phyloP scores from a whole-genome alignment of 768 basidiomycete genomes.

The Trametes cingulata region DNA sequence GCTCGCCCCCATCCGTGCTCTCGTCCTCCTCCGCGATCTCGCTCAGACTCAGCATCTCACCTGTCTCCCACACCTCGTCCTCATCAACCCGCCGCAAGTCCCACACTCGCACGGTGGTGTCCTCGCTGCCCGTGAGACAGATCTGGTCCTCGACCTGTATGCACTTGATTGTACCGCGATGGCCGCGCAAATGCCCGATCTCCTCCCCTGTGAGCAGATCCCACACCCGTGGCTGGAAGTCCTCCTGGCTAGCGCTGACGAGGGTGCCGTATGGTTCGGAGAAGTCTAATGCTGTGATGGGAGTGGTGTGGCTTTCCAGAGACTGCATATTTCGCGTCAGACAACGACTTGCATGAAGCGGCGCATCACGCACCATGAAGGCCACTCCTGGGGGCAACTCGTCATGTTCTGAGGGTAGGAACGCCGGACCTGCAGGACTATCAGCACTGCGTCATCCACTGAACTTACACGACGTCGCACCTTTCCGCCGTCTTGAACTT shows the following conservation, averaged over 20 bases:
- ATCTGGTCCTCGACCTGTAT: conserved; percentile 91
- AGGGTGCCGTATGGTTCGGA: conserved; percentile 96
- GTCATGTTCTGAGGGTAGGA: conserved; percentile 96
- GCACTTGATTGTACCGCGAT: conserved; percentile 79
- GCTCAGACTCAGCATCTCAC: conserved; percentile 56
- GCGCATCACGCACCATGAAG: conserved; percentile 76
- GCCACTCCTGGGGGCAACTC: conserved; percentile 92
- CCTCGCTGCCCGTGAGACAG: conserved; percentile 88
- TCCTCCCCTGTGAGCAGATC: conserved; percentile 89
- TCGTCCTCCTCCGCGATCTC: conserved; percentile 70
- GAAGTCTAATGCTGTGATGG: conserved; percentile 89
- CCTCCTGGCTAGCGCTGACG: conserved; percentile 84
- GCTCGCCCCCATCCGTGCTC: conserved; percentile 33
- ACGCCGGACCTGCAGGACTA: conserved; percentile 71
- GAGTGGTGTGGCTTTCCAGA: conserved; percentile 74
- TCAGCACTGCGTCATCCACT: background rate
- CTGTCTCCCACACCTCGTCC: conserved; percentile 56
- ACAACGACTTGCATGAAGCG: background rate
- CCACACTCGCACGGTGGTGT: conserved; percentile 87
- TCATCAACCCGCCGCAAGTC: conserved; percentile 84
- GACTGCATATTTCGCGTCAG: conserved; percentile 62
- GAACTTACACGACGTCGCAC: conserved; percentile 30
- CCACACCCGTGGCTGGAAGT: conserved; percentile 89
- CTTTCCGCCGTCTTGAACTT: conserved; percentile 72
- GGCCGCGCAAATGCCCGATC: conserved; percentile 82